Conservation (phyloP, 345 rosid genomes). For the Eucalyptus guilfoylei region DNA sequence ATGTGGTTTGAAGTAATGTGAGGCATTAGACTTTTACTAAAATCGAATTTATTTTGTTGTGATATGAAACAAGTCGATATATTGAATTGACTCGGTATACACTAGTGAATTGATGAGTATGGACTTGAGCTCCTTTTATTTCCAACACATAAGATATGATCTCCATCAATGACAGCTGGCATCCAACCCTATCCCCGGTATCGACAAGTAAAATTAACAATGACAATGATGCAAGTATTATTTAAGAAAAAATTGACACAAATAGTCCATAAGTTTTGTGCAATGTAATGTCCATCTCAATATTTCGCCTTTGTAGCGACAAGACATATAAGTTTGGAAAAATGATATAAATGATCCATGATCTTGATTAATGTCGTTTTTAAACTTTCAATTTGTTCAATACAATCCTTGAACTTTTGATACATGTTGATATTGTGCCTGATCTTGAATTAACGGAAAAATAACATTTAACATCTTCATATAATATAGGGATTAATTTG, state of each 20-base stretch:
- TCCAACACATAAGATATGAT: too few relatives aligned
- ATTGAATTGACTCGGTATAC: neutral
- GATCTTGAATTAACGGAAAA: too few relatives aligned
- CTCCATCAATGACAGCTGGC: neutral
- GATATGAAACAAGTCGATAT: neutral
- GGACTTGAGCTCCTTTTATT: too few relatives aligned
- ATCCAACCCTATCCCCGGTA: neutral
- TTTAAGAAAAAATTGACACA: neutral
- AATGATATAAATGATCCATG: too few relatives aligned
- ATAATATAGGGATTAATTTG: too few relatives aligned
- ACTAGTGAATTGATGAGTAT: neutral
- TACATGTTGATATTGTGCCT: too few relatives aligned
- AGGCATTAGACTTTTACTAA: neutral
- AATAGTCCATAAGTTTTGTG: too few relatives aligned
- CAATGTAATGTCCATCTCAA: too few relatives aligned
- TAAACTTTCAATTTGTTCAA: too few relatives aligned
- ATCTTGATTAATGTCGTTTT: too few relatives aligned
- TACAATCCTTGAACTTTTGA: accelerated
- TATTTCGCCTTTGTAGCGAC: accelerated
- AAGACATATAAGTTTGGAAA: too few relatives aligned
- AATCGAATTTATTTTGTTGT: neutral
- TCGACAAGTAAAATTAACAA: neutral
- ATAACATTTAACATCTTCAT: too few relatives aligned
- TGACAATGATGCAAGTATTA: neutral
- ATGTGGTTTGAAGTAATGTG: accelerated